A percentile compares a stretch with the other conserved stretches of the same genome.
phyloP scores from a whole-genome alignment of 2,329 filamentous ascomycete species.

The Ophiocordyceps camponoti-saundersi region DNA sequence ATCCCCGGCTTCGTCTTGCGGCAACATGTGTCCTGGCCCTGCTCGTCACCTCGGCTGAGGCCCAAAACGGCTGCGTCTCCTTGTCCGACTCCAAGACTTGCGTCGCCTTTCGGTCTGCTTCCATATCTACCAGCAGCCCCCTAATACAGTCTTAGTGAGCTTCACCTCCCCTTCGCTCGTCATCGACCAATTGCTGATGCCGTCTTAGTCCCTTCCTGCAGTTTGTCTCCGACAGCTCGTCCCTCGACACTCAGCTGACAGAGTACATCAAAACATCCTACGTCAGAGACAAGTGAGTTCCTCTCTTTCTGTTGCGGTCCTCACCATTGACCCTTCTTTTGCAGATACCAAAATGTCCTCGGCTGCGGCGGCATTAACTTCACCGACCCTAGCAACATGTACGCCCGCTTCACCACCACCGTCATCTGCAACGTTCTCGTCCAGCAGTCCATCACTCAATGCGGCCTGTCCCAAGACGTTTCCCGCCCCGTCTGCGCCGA shows the following conservation, averaged over 20 bases:
- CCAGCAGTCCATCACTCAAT: slow-evolving; percentile 65
- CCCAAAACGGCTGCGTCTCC: slow-evolving; percentile 37
- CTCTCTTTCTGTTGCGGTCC: not conserved
- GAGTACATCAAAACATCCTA: slow-evolving; percentile 61
- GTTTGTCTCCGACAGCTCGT: slow-evolving; percentile 56
- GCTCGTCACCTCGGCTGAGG: slow-evolving; percentile 16
- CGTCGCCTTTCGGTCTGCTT: slow-evolving; percentile 54
- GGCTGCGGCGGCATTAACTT: slow-evolving; percentile 68
- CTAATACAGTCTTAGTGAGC: slow-evolving; percentile 48
- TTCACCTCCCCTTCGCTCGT: slow-evolving; percentile 5
- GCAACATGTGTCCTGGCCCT: slow-evolving; percentile 6
- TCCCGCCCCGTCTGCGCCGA: slow-evolving; percentile 74
- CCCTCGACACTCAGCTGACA: slow-evolving; percentile 62
- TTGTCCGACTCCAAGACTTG: slow-evolving; percentile 54
- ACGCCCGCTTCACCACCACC: slow-evolving; percentile 84
- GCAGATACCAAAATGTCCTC: slow-evolving; percentile 64
- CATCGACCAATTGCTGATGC: not conserved
- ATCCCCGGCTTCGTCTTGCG: not conserved
- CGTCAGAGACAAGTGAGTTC: slow-evolving; percentile 58
- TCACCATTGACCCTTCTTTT: not conserved
- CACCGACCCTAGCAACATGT: slow-evolving; percentile 62
- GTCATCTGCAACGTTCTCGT: slow-evolving; percentile 88
- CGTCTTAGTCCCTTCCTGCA: slow-evolving; percentile 60
- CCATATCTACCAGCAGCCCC: slow-evolving; percentile 45
- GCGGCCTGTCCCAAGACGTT: slow-evolving; percentile 44